Evolutionary conservation across 805 yeast species (phyloP).

Genomic region (Saturnispora kantuleensis): DNA sequence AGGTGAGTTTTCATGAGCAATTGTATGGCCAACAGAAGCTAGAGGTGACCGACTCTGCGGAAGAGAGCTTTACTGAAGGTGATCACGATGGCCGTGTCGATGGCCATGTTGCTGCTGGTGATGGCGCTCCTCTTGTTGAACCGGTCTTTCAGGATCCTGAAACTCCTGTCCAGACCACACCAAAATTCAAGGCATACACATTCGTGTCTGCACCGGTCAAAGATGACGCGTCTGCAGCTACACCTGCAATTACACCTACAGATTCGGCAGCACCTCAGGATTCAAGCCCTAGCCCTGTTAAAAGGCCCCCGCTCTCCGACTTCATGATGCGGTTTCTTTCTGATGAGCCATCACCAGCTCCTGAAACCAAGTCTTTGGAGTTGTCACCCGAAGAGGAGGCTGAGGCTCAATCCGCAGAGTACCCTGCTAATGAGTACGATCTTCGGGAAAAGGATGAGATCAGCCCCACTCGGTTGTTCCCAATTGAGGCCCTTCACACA

Average conservation of each 20-base stretch:
- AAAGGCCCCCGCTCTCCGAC: neutral
- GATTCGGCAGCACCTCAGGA: neutral
- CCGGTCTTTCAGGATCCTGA: neutral
- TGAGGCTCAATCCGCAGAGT: neutral
- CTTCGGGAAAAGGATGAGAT: neutral
- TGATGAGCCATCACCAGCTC: slow-evolving; percentile 6
- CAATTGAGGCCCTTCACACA: slow-evolving; percentile 10
- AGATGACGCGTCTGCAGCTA: neutral
- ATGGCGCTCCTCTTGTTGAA: neutral
- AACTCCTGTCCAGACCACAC: neutral
- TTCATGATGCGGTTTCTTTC: slow-evolving; percentile 7
- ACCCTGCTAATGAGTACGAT: neutral
- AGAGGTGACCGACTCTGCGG: slow-evolving; percentile 4
- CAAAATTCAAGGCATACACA: slow-evolving; percentile 6
- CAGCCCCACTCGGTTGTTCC: slow-evolving; percentile 8
- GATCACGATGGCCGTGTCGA: neutral
- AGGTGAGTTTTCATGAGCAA: slow-evolving; percentile 13
- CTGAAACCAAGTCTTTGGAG: slow-evolving; percentile 1
- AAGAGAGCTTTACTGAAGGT: neutral
- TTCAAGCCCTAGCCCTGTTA: neutral
- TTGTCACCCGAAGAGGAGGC: slow-evolving; percentile 6
- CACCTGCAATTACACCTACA: neutral
- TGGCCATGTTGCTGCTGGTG: neutral
- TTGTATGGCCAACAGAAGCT: slow-evolving; percentile 1
- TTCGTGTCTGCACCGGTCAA: neutral